Base-by-base conservation (phyloP, 176 grass and related monocot genomes). In the Musa troglodytarum region DNA sequence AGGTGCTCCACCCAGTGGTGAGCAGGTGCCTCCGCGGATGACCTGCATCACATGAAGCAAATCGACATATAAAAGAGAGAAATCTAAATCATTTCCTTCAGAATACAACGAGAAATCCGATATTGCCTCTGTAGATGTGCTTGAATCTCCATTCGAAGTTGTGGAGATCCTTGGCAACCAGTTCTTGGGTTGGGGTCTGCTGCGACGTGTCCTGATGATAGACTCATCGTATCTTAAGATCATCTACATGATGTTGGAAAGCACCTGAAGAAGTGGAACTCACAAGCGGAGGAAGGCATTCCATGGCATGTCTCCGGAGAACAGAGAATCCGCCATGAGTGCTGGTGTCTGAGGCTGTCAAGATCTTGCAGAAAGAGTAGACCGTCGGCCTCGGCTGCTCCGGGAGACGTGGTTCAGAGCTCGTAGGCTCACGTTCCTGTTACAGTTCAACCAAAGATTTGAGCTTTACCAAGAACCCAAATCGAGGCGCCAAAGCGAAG, bases 1-100 rank as follows among this genome's bases (percentile, higher is more conserved):
- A 96, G 77, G 84, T 90, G 84, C 93, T 96, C 93, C 93, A 96
- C 10, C 93, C 89, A 63, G 89, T 96, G 21, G 89, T 92, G 68
- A 96, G 89, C 16, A 96, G 81, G 89, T 96, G 87, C 81, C 93
- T 83, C 73, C 87, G 79, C 16, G 93, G 93, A 90, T 92, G 89
- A 53, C 93, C 93, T 96, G 51, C 12, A 79, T 56, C 3, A 56
- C 21, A 43, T 14, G 6, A 26, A 56, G 22, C 19, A 76, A 83
- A 65, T 52, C 75, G 73, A 54, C 23, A 82, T 2, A 81, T 34
- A 13, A 56, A n/a, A 1, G 43, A 51, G 68, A 70, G 14, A 50
- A 17, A 51, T 43, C 34, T 43, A 43, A 43, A 6, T 43, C 34
- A 43, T 43, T 43, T 43, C 34, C 34, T 43, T 43, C 34, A 43